Base-by-base conservation (phyloP, 345 rosid species). In the Cochlearia excelsa region DNA sequence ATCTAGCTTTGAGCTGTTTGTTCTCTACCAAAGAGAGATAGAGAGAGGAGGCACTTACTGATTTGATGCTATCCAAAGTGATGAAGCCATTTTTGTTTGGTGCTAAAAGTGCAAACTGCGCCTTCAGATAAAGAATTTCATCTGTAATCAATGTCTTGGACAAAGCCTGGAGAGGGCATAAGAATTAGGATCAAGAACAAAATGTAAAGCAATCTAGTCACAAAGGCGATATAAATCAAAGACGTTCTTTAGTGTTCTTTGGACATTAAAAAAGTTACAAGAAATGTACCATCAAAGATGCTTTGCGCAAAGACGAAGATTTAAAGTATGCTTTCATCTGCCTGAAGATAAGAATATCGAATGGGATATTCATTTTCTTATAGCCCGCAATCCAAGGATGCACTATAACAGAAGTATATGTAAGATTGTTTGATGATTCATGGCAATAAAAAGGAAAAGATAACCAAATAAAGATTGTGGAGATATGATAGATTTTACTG, bases 291-390 rank as follows among this genome's bases (percentile, higher is more conserved):
- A 68, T 84, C 69, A 93, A 74, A 67, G 99, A 96, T 72, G 95
- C 88, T 76, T 79, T 85, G 34, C 97, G 87, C 82, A 93, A 69
- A 71, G 95, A 79, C 43, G 99, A 85, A 5, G 97, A 85, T 62
- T 75, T 82, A 81, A 90, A 75, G 57, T 93, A 93, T 26, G 82
- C 76, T 81, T 77, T 90, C 77, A 90, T 79, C 62, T 78, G 88
- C 79, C 65, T 85, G 60, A 90, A 81, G 57, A 87, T 73, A 33
- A 77, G 63, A 66, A 90, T 72, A 79, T 93, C 99, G 48, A 87
- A 83, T 57, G 95, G 90, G 59, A 87, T 76, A 67, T 78, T 84
- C 26, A 74, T 74, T 38, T 72, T 76, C 38, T 65, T 70, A 59
- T 57, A 66, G 42, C 78, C 75, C 50, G 80, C 74, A 4, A 90